Conservation (phyloP, 345 rosid genomes). For the Citrus glauca region DNA sequence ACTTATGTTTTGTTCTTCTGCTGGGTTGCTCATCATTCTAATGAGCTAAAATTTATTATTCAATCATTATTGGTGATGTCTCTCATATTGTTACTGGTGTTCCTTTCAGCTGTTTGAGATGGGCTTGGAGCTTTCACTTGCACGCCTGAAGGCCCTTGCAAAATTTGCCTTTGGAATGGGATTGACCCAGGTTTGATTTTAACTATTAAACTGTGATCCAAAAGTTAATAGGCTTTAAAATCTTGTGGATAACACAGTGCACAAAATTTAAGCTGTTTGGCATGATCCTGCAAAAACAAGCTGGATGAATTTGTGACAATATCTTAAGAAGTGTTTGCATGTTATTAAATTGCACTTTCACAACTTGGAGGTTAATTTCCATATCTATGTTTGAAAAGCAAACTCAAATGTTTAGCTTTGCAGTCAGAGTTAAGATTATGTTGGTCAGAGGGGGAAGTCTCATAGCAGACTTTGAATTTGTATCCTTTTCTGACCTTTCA, state of each 20-base stretch:
- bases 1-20: background rate
- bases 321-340: background rate
- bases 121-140: slow-evolving; percentile 98
- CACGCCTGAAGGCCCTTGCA: slow-evolving; percentile 93
- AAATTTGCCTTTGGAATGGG: slow-evolving; percentile 98
- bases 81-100: background rate
- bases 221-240: background rate
- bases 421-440: background rate
- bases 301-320: background rate
- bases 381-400: background rate
- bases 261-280: background rate
- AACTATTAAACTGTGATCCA: background rate
- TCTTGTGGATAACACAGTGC: background rate
- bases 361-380: background rate
- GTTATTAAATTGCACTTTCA: background rate
- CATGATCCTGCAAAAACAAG: background rate
- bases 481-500: slow-evolving; percentile 4
- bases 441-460: background rate
- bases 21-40: background rate
- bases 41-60: background rate
- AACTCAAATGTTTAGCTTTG: background rate
- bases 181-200: slow-evolving; percentile 72
- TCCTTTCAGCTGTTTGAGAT: slow-evolving; percentile 86
- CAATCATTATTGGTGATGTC: background rate
- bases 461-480: background rate